Percentiles rank a stretch among this genome's conserved stretches.
These are phyloP conservation scores for Aspergillus ellipticus DNA, from an alignment of 495 filamentous ascomycete species.

Conservation along the genomic window DNA sequence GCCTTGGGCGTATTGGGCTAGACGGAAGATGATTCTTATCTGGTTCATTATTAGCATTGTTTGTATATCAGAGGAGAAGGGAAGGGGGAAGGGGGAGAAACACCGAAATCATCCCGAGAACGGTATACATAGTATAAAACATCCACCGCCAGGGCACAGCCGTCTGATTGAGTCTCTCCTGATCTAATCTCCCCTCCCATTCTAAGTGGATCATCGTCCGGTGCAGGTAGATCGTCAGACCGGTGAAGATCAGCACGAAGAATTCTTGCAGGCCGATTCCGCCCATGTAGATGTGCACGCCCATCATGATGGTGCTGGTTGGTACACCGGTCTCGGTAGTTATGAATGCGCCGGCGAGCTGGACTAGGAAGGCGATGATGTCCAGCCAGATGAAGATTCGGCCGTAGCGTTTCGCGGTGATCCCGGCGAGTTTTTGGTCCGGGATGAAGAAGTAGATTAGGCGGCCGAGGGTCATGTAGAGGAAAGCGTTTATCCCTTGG, in stretches of 20 bases:
- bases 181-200: constrained; percentile 30
- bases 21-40: constrained; percentile 13
- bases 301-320: constrained; percentile 27
- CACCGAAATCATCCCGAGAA: constrained; percentile 27
- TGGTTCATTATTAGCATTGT: neutral
- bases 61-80: neutral
- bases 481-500: constrained; percentile 58
- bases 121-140: constrained; percentile 48
- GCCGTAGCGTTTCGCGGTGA: constrained; percentile 49
- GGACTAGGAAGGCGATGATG: constrained; percentile 60
- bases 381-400: constrained; percentile 62
- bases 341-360: constrained; percentile 50
- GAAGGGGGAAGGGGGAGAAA: neutral
- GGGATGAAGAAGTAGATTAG: constrained; percentile 59
- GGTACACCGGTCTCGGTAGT: constrained; percentile 22
- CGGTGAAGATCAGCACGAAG: constrained; percentile 54
- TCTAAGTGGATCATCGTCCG: constrained; percentile 32
- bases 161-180: constrained; percentile 17
- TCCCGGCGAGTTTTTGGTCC: constrained; percentile 37
- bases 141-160: constrained; percentile 35
- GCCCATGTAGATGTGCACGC: constrained; percentile 57
- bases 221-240: constrained; percentile 48
- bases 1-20: constrained; percentile 7
- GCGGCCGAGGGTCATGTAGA: constrained; percentile 66
- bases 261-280: constrained; percentile 58